Evolutionary conservation across 2,329 filamentous ascomycete genomes (phyloP).

Genomic region (Claviceps lovelessii): DNA sequence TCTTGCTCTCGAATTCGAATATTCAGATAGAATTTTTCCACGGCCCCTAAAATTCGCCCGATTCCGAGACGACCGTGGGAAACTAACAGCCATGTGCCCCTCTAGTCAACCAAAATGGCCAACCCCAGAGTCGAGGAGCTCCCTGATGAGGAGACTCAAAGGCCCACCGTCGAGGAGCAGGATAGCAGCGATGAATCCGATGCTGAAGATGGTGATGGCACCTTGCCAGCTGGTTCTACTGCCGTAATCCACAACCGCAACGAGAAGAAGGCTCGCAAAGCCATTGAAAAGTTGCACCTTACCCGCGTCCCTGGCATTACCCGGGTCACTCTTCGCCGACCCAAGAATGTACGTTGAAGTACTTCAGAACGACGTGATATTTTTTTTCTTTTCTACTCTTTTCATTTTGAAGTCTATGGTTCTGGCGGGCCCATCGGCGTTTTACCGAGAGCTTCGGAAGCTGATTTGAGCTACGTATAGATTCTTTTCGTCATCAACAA

Average conservation of each 20-base stretch:
- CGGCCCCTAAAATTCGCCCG: constrained; percentile 1
- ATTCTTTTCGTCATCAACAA: constrained; percentile 99
- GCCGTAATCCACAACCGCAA: constrained; percentile 95
- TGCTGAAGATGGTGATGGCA: constrained; percentile 67
- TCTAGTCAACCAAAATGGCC: constrained; percentile 54
- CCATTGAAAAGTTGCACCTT: constrained; percentile 94
- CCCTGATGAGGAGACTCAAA: constrained; percentile 77
- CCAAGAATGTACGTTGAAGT: constrained; percentile 78
- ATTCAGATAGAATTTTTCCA: not conserved
- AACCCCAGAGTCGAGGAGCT: constrained; percentile 97
- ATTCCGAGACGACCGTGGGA: not conserved
- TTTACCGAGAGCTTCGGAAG: constrained; percentile 6
- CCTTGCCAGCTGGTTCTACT: constrained; percentile 67
- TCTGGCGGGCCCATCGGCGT: not conserved
- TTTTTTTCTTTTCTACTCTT: too few relatives aligned
- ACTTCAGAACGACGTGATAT: not conserved
- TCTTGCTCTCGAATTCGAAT: not conserved
- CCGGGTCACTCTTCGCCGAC: constrained; percentile 89
- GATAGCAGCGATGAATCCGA: constrained; percentile 63
- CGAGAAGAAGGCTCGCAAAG: constrained; percentile 99
- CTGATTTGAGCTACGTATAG: constrained; percentile 31
- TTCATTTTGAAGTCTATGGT: not conserved
- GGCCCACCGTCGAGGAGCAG: constrained; percentile 63
- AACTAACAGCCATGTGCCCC: constrained; percentile 2
- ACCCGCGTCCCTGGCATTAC: constrained; percentile 96